phyloP scores from a whole-genome alignment of 1,139 yeast species.

The Debaryomyces subglobosus region DNA sequence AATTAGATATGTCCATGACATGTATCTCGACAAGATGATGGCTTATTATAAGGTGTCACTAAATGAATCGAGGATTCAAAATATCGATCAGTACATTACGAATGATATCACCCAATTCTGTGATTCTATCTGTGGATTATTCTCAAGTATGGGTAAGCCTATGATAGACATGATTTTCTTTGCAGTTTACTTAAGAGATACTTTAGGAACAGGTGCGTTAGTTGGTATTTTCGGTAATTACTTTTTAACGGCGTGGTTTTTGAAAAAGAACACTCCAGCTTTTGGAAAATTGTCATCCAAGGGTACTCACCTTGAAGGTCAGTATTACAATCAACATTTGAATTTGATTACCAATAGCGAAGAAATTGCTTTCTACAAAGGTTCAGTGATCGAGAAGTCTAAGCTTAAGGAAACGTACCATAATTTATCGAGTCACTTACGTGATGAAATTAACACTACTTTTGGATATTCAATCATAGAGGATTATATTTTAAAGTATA shows the following conservation, averaged over 20 bases:
- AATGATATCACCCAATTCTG: slow-evolving; percentile 84
- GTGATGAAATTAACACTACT: slow-evolving; percentile 52
- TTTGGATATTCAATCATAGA: slow-evolving; percentile 72
- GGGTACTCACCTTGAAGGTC: slow-evolving; percentile 83
- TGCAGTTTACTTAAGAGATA: slow-evolving; percentile 80
- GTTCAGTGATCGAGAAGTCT: slow-evolving; percentile 76
- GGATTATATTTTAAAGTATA: slow-evolving; percentile 84
- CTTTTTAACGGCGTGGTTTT: slow-evolving; percentile 73
- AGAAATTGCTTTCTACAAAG: slow-evolving; percentile 93
- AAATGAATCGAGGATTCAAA: slow-evolving; percentile 46
- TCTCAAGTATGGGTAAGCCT: slow-evolving; percentile 91
- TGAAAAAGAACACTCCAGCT: slow-evolving; percentile 78
- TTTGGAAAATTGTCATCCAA: slow-evolving; percentile 79
- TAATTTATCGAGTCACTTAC: slow-evolving; percentile 50
- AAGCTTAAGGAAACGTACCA: slow-evolving; percentile 65
- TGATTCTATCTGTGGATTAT: slow-evolving; percentile 79
- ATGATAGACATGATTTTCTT: slow-evolving; percentile 86
- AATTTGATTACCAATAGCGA: slow-evolving; percentile 87
- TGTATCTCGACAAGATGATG: slow-evolving; percentile 79
- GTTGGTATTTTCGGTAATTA: slow-evolving; percentile 82
- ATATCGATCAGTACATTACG: slow-evolving; percentile 78
- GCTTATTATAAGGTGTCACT: slow-evolving; percentile 77
- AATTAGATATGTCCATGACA: slow-evolving; percentile 85
- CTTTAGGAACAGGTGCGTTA: slow-evolving; percentile 83
- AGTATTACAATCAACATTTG: slow-evolving; percentile 83